Evolutionary conservation across 768 basidiomycete genomes (phyloP).

Genomic region (Tephrocybe sp.): DNA sequence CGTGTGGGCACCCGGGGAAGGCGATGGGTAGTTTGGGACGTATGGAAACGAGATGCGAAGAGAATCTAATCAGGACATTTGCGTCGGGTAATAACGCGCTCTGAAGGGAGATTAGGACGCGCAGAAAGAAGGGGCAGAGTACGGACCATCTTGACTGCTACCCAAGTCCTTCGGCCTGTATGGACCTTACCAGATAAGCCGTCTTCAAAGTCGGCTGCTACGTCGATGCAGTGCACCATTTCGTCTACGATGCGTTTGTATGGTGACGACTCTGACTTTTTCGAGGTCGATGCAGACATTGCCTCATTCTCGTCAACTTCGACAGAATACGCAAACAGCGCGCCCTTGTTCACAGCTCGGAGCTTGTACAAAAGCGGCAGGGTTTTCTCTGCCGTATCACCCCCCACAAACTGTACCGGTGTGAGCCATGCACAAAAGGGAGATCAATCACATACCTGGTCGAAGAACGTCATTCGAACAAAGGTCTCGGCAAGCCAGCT

Average conservation of each 20-base stretch:
- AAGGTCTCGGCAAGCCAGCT: constrained; percentile 63
- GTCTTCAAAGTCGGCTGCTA: constrained; percentile 82
- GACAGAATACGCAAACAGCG: constrained; percentile 81
- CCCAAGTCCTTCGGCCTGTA: constrained; percentile 65
- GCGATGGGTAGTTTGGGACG: constrained; percentile 40
- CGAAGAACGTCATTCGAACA: constrained; percentile 82
- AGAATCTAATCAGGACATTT: constrained; percentile 59
- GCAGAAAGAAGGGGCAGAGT: constrained; percentile 3
- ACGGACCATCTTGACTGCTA: constrained; percentile 81
- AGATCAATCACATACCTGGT: constrained; percentile 49
- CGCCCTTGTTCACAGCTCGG: constrained; percentile 69
- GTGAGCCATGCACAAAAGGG: constrained; percentile 1
- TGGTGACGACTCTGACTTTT: constrained; percentile 27
- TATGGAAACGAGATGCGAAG: constrained; percentile 51
- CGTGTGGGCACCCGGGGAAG: constrained; percentile 69
- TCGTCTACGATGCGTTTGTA: constrained; percentile 73
- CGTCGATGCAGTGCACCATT: constrained; percentile 73
- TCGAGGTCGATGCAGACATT: constrained; percentile 20
- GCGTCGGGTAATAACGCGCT: constrained; percentile 71
- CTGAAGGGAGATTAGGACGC: constrained; percentile 29
- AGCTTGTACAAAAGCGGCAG: constrained; percentile 63
- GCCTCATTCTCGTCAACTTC: constrained; percentile 73
- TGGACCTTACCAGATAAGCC: constrained; percentile 21
- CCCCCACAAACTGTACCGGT: constrained; percentile 75
- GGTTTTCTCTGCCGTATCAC: constrained; percentile 72